Evolutionary conservation across 164 flowering plant genomes (phyloP).

Genomic region (Liriodendron chinense): DNA sequence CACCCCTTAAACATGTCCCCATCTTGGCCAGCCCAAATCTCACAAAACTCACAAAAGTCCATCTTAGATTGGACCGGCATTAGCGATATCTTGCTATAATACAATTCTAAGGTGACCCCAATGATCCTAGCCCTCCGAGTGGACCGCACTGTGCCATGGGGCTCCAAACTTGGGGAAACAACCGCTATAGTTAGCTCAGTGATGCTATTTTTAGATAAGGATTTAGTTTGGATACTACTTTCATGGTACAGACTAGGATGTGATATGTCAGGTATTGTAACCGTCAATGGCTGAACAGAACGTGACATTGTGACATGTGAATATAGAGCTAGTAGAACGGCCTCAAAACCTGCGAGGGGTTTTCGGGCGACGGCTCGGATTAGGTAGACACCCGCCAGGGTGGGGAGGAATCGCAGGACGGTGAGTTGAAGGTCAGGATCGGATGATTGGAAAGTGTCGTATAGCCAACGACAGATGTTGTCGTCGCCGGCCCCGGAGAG

Average conservation of each 20-base stretch:
- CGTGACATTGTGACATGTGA: conserved; percentile 67
- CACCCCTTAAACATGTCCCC: conserved; percentile 18
- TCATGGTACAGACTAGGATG: conserved; percentile 79
- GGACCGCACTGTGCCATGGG: conserved; percentile 73
- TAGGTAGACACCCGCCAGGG: conserved; percentile 69
- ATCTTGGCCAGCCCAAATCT: conserved; percentile 62
- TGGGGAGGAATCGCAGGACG: conserved; percentile 71
- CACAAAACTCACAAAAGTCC: conserved; percentile 71
- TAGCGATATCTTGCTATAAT: conserved; percentile 43
- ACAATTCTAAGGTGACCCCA: conserved; percentile 80
- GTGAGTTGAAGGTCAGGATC: conserved; percentile 66
- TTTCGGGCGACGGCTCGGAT: conserved; percentile 47
- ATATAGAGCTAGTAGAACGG: conserved; percentile 71
- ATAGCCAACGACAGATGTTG: conserved; percentile 89
- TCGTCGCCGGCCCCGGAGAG: conserved; percentile 76
- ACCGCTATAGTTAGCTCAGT: conserved; percentile 57
- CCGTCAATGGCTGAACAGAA: conserved; percentile 52
- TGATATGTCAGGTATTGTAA: conserved; percentile 61
- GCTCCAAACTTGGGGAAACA: conserved; percentile 67
- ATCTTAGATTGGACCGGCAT: conserved; percentile 70
- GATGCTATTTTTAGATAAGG: conserved; percentile 24
- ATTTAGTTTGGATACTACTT: conserved; percentile 8
- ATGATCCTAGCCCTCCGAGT: conserved; percentile 72
- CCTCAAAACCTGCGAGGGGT: conserved; percentile 81
- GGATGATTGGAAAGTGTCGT: conserved; percentile 84